Percentiles rank a stretch among this genome's conserved stretches.
These are phyloP conservation scores for Rubus parviflorus DNA, from an alignment of 306 rosid species.

Conservation along the genomic window DNA sequence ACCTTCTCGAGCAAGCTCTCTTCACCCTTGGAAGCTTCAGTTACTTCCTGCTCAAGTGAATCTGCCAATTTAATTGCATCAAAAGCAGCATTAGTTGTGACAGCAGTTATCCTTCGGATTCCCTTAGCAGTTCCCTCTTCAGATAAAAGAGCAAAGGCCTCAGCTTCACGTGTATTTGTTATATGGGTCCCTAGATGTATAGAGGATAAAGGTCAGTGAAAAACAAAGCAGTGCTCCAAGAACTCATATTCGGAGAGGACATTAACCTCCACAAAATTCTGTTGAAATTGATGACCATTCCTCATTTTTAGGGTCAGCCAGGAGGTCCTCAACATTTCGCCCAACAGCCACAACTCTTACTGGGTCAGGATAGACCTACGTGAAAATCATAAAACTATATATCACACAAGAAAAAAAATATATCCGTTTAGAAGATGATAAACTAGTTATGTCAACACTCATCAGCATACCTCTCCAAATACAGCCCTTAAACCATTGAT, in stretches of 20 bases:
- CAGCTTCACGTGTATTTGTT: conserved; percentile 88
- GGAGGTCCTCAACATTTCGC: conserved; percentile 78
- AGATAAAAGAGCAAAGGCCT: conserved; percentile 88
- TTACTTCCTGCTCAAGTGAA: conserved; percentile 78
- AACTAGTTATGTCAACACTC: conserved; percentile 11
- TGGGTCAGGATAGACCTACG: conserved; percentile 95
- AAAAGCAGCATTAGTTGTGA: conserved; percentile 70
- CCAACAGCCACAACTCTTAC: conserved; percentile 92
- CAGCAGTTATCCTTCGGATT: conserved; percentile 91
- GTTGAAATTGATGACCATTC: conserved; percentile 79
- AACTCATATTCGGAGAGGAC: conserved; percentile 20
- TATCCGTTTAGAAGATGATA: background rate
- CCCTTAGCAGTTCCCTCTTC: conserved; percentile 99
- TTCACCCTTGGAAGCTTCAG: conserved; percentile 57
- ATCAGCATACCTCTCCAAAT: conserved; percentile 83
- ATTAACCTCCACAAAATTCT: conserved; percentile 87
- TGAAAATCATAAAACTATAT: conserved; percentile 22
- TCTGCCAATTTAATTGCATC: conserved; percentile 61
- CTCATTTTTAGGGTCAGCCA: conserved; percentile 67
- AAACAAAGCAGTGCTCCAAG: conserved; percentile 20
- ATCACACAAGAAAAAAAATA: conserved; percentile 6
- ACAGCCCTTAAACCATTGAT: conserved; percentile 94
- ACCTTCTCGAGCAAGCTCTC: conserved; percentile 90
- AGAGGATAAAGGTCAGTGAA: conserved; percentile 28
- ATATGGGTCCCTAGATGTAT: conserved; percentile 76